Evolutionary conservation across 1,284 basidiomycete species (phyloP).

Genomic region (Taiwanofungus camphoratus): DNA sequence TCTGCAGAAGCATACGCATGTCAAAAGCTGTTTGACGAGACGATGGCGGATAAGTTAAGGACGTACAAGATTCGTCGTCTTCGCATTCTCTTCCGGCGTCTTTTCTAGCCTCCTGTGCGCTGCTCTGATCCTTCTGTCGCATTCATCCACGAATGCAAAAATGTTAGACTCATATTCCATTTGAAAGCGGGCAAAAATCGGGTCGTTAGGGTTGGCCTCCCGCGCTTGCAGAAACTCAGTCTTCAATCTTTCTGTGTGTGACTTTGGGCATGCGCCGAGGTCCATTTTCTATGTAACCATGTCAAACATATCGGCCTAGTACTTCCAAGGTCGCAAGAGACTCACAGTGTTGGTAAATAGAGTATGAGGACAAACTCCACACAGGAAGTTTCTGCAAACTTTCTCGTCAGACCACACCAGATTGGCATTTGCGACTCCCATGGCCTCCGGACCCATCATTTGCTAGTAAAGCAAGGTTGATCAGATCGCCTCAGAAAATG

Average conservation of each 20-base stretch:
- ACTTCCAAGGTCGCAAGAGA: slow-evolving; percentile 13
- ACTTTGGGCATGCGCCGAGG: slow-evolving; percentile 94
- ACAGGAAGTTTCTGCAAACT: slow-evolving; percentile 98
- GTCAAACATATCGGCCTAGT: neutral
- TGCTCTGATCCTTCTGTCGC: slow-evolving; percentile 91
- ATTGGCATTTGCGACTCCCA: slow-evolving; percentile 91
- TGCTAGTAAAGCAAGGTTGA: slow-evolving; percentile 47
- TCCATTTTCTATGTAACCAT: slow-evolving; percentile 90
- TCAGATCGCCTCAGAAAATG: slow-evolving; percentile 1
- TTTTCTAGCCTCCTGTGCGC: slow-evolving; percentile 96
- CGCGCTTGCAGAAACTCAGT: slow-evolving; percentile 84
- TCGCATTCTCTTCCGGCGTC: slow-evolving; percentile 98
- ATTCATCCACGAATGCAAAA: slow-evolving; percentile 94
- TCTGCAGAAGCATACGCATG: slow-evolving; percentile 39
- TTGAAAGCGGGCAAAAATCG: slow-evolving; percentile 79
- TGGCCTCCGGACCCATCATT: slow-evolving; percentile 99
- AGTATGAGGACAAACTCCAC: slow-evolving; percentile 96
- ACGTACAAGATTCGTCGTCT: slow-evolving; percentile 89
- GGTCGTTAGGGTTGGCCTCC: slow-evolving; percentile 70
- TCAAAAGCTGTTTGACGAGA: neutral
- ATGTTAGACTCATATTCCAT: slow-evolving; percentile 96
- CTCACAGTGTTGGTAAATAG: slow-evolving; percentile 97
- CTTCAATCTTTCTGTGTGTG: slow-evolving; percentile 92
- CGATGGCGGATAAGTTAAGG: neutral
- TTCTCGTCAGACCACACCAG: slow-evolving; percentile 95